Percentiles rank a stretch among this genome's conserved stretches.
phyloP scores from a whole-genome alignment of 805 yeast genomes.

The Candida krabiensis region DNA sequence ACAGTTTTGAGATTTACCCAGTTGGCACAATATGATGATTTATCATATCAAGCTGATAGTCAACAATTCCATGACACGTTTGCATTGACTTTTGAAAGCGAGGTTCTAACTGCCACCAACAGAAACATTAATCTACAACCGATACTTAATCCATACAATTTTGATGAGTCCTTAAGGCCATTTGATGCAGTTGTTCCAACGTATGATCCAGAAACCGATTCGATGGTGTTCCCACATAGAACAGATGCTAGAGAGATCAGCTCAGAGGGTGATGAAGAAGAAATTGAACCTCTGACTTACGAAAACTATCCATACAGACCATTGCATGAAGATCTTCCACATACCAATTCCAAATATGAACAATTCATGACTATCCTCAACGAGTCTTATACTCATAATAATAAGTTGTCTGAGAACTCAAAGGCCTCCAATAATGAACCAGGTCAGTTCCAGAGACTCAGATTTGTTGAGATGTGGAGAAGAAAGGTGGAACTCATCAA shows the following conservation, averaged over 20 bases:
- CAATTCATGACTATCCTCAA: conserved; percentile 78
- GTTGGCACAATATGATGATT: conserved; percentile 77
- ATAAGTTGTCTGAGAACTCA: conserved; percentile 26
- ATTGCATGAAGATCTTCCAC: conserved; percentile 69
- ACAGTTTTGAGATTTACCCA: conserved; percentile 81
- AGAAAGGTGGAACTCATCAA: conserved; percentile 58
- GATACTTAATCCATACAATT: conserved; percentile 64
- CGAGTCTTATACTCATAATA: conserved; percentile 42
- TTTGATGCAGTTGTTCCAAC: conserved; percentile 43
- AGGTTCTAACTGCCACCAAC: conserved; percentile 73
- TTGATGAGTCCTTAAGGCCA: conserved; percentile 49
- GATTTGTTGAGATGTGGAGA: conserved; percentile 86
- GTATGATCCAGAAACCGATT: conserved; percentile 32
- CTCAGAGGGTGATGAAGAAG: conserved; percentile 18
- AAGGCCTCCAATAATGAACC: conserved; percentile 27
- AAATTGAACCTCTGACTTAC: conserved; percentile 16
- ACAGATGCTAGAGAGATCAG: conserved; percentile 33
- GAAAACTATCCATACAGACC: conserved; percentile 31
- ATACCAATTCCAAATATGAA: conserved; percentile 83
- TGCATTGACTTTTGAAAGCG: conserved; percentile 84
- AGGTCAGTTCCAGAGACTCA: conserved; percentile 76
- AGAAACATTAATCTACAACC: conserved; percentile 76
- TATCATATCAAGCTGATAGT: conserved; percentile 78
- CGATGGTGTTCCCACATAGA: conserved; percentile 39
- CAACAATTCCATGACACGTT: conserved; percentile 77